phyloP scores from a whole-genome alignment of 176 grass and related monocot genomes.

The Carex littledalei region DNA sequence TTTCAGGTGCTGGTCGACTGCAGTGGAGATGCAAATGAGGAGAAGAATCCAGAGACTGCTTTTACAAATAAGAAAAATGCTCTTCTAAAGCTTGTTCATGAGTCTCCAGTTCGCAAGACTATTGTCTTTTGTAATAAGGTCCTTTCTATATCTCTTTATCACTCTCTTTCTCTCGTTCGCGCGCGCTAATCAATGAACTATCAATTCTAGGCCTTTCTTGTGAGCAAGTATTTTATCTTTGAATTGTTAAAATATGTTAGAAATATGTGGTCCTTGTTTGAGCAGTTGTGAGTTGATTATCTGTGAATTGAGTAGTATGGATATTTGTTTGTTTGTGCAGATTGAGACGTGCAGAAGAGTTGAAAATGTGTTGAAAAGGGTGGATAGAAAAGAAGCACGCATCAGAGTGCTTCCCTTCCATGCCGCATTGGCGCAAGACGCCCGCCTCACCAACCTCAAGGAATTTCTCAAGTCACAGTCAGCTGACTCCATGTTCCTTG shows the following conservation, averaged over 20 bases:
- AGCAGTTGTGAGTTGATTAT: background rate
- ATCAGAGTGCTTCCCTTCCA: conserved; percentile 84
- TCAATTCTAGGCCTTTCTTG: background rate
- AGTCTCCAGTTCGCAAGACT: conserved; percentile 60
- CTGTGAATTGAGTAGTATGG: background rate
- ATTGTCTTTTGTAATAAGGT: conserved; percentile 92
- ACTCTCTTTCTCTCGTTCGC: background rate
- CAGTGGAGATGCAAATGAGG: conserved; percentile 66
- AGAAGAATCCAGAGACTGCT: conserved; percentile 81
- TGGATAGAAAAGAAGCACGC: conserved; percentile 62
- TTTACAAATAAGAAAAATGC: conserved; percentile 84
- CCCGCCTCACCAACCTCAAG: conserved; percentile 60
- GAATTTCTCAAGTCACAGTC: conserved; percentile 63
- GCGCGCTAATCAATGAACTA: background rate
- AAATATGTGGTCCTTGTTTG: background rate
- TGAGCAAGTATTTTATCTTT: background rate
- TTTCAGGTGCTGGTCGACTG: conserved; percentile 89
- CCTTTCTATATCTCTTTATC: background rate
- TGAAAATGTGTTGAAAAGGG: conserved; percentile 59
- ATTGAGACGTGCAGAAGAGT: conserved; percentile 98
- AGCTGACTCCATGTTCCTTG: conserved; percentile 57
- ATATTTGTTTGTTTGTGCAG: conserved; percentile 22
- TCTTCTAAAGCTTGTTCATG: conserved; percentile 57
- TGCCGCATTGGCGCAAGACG: conserved; percentile 67
- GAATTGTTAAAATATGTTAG: background rate